A percentile compares a stretch with the other conserved stretches of the same genome.
phyloP scores from a whole-genome alignment of 768 basidiomycete species.

The Auricularia cornea region DNA sequence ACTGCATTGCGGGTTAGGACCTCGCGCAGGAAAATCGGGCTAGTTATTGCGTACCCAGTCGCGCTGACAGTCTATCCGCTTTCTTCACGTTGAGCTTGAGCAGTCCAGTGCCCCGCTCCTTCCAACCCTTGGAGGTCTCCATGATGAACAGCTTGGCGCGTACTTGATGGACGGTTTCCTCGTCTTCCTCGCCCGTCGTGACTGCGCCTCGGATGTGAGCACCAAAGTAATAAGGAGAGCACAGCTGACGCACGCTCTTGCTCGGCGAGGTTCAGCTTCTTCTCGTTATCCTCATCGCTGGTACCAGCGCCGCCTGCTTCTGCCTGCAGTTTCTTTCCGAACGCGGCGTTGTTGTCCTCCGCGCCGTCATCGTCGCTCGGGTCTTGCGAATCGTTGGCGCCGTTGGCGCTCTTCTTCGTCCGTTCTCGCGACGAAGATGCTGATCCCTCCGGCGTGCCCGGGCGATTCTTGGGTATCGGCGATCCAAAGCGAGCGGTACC shows the following conservation, averaged over 20 bases:
- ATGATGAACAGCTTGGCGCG: slow-evolving; percentile 68
- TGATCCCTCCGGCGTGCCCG: background rate
- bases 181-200: slow-evolving; percentile 74
- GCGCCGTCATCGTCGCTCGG: background rate
- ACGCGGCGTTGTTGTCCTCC: background rate
- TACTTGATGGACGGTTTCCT: slow-evolving; percentile 66
- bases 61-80: slow-evolving; percentile 58
- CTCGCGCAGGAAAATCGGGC: background rate
- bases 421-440: background rate
- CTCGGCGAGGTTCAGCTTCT: slow-evolving; percentile 47
- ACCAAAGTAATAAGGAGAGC: background rate
- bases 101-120: slow-evolving; percentile 66
- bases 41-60: slow-evolving; percentile 47
- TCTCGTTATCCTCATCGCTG: slow-evolving; percentile 32
- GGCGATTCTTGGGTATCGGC: background rate
- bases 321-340: slow-evolving; percentile 5
- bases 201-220: slow-evolving; percentile 31
- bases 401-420: background rate
- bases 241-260: slow-evolving; percentile 65
- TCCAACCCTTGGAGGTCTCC: slow-evolving; percentile 45
- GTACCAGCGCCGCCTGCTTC: slow-evolving; percentile 34
- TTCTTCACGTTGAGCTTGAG: slow-evolving; percentile 60
- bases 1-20: slow-evolving; percentile 35
- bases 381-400: background rate
- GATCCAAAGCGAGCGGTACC: background rate